A percentile compares a stretch with the other conserved stretches of the same genome.
These are phyloP conservation scores for Botrytis fragariae DNA, from an alignment of 2,329 filamentous ascomycete genomes.

Conservation along the genomic window DNA sequence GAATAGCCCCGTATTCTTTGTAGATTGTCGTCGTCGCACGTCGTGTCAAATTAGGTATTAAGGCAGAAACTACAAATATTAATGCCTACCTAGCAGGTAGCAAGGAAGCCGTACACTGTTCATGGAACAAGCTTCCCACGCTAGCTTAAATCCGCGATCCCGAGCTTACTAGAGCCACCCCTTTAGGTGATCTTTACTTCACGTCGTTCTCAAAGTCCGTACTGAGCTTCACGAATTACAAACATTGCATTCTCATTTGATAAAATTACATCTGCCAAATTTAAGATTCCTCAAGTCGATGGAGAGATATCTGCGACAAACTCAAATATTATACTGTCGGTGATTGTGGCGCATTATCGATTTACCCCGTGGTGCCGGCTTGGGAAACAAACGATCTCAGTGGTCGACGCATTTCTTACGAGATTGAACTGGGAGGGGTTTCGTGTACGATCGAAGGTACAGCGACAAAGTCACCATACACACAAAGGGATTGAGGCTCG, in stretches of 20 bases:
- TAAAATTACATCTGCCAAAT: constrained; percentile 18
- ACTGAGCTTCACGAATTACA: constrained; percentile 19
- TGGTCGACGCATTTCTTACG: constrained; percentile 27
- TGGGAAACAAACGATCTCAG: constrained; percentile 29
- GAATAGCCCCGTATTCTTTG: neutral
- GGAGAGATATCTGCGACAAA: constrained; percentile 27
- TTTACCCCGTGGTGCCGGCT: constrained; percentile 5
- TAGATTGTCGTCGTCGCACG: neutral
- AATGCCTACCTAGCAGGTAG: neutral
- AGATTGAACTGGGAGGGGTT: constrained; percentile 32
- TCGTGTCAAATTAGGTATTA: neutral
- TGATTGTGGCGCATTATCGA: constrained; percentile 29
- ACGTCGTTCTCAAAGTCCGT: constrained; percentile 18
- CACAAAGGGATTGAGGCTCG: constrained; percentile 26
- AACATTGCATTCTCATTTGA: constrained; percentile 11
- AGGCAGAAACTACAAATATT: constrained; percentile 2
- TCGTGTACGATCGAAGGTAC: constrained; percentile 17
- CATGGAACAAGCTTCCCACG: constrained; percentile 15
- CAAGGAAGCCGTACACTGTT: neutral
- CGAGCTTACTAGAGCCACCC: constrained; percentile 23
- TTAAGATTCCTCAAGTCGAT: constrained; percentile 25
- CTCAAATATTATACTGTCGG: constrained; percentile 27
- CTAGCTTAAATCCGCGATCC: constrained; percentile 18
- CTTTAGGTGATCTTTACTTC: constrained; percentile 20
- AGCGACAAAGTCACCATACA: constrained; percentile 19